Base-by-base conservation (phyloP, 257 asterid genomes). In the Verbascum thapsus region DNA sequence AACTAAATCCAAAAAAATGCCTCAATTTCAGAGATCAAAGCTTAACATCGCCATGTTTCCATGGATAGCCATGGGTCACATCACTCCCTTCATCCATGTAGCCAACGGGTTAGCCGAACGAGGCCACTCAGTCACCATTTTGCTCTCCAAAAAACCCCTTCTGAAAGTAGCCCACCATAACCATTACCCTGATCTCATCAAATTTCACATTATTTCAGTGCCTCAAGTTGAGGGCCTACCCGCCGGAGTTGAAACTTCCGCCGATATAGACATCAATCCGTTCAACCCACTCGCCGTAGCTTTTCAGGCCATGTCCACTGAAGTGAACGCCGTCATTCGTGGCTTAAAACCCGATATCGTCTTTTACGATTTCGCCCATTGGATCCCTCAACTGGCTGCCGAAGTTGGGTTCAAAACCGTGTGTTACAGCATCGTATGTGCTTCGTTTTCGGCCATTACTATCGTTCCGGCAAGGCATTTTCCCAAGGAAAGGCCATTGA, bases 11-110 rank as follows among this genome's bases (percentile, higher is more conserved):
- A 34, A 19, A 23, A 61, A 8, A 30, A 83, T 81, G 86, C 59
- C 65, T 58, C 65, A 68, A 20, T 10, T 38, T 3, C 34, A 60
- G 8, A 53, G 39, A 3, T n/a, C 73, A n/a, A 83, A 83, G 72
- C 76, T 87, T 13, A 90, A 90, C 76, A 78, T 87, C 43, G 78
- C 82, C 54, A 87, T 90, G 98, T 90, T 81, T 58, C 96, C 98
- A 74, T 90, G 98, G 98, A 51, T 90, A 26, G 98, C 95, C 45
- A 75, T 80, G 0, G 98, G 98, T 3, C 98, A 90, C 79, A 81
- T 85, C 57, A 88, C 88, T 7, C 94, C 96, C 22, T 88, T 78
- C 79, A 76, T 88, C 77, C 87, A 83, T 22, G 92, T 90, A n/a
- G 85, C 95, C 39, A 85, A 87, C 67, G 86, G 83, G 35, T 77